Conservation (phyloP, 2,329 filamentous ascomycete genomes). For the Colletotrichum scovillei region DNA sequence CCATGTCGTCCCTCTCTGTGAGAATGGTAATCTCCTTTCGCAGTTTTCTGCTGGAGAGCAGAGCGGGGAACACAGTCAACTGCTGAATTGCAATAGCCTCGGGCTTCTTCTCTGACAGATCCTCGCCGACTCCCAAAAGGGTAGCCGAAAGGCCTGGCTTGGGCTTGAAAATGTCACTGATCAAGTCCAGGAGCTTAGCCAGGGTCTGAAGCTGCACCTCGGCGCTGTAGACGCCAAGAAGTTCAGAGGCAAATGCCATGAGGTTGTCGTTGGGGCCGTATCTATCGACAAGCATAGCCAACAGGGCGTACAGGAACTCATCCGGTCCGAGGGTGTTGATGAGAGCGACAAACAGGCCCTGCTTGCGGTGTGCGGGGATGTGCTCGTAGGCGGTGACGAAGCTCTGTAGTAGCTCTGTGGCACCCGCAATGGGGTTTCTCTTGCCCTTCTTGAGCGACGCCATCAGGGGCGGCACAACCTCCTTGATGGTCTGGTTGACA, state of each 20-base stretch:
- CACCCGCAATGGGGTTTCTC: constrained; percentile 81
- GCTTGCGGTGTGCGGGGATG: constrained; percentile 86
- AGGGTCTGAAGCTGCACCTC: constrained; percentile 83
- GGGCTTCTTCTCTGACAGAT: constrained; percentile 52
- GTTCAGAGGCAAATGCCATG: constrained; percentile 77
- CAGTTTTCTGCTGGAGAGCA: constrained; percentile 69
- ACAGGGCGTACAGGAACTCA: constrained; percentile 88
- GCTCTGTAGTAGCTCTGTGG: constrained; percentile 90
- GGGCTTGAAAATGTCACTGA: constrained; percentile 79
- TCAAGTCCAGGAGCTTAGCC: constrained; percentile 79
- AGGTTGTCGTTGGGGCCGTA: constrained; percentile 83
- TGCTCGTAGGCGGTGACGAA: constrained; percentile 98
- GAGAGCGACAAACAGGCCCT: constrained; percentile 85
- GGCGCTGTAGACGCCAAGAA: constrained; percentile 79
- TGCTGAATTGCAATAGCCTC: constrained; percentile 60
- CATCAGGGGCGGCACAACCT: constrained; percentile 92
- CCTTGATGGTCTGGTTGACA: constrained; percentile 92
- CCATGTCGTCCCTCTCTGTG: constrained; percentile 72
- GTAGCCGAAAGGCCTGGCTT: constrained; percentile 79
- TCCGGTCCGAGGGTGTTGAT: constrained; percentile 85
- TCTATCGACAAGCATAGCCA: constrained; percentile 91
- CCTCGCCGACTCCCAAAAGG: constrained; percentile 71
- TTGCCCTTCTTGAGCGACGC: constrained; percentile 85
- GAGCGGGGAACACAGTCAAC: constrained; percentile 66
- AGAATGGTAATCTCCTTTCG: constrained; percentile 66